Conservation (phyloP, 1,284 basidiomycete species). For the Malassezia slooffiae region DNA sequence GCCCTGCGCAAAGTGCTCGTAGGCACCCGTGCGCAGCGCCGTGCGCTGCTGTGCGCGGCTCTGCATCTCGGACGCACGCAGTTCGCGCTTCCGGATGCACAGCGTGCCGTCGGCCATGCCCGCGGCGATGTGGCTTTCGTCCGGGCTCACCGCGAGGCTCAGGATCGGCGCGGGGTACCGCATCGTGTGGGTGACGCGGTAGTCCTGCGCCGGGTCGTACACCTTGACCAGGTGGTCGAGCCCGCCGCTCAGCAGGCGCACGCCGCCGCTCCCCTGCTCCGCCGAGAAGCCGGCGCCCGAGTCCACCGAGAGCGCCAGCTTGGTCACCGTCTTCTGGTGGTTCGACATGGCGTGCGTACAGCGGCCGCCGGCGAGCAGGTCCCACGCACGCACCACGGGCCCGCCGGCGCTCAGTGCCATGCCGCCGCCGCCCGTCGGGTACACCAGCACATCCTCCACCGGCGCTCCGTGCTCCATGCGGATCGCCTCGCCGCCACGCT, state of each 20-base stretch:
- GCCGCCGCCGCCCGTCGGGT: constrained; percentile 65
- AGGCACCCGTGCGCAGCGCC: constrained; percentile 56
- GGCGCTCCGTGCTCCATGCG: constrained; percentile 52
- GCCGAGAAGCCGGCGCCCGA: constrained; percentile 30
- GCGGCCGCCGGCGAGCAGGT: constrained; percentile 78
- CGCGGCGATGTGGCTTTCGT: constrained; percentile 87
- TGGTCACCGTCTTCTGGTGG: constrained; percentile 95
- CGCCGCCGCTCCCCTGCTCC: constrained; percentile 49
- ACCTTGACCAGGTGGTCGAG: constrained; percentile 98
- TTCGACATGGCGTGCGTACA: constrained; percentile 52
- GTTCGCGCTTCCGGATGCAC: constrained; percentile 53
- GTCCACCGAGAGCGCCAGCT: constrained; percentile 50
- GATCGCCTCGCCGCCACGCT: constrained; percentile 34
- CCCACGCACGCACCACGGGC: constrained; percentile 88
- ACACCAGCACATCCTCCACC: constrained; percentile 88
- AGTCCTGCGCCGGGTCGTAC: constrained; percentile 67
- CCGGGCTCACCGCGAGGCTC: constrained; percentile 85
- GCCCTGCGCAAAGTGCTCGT: constrained; percentile 56
- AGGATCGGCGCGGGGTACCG: constrained; percentile 88
- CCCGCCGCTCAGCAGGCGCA: constrained; percentile 74
- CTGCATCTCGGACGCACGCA: constrained; percentile 58
- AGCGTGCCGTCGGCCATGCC: constrained; percentile 96
- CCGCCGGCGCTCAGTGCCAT: constrained; percentile 77
- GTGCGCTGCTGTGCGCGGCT: constrained; percentile 50
- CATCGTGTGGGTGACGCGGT: constrained; percentile 91